Percentiles rank a stretch among this genome's conserved stretches.
Conservation (phyloP, 352 stramenopile genomes). For the Globisporangium ultimum region DNA sequence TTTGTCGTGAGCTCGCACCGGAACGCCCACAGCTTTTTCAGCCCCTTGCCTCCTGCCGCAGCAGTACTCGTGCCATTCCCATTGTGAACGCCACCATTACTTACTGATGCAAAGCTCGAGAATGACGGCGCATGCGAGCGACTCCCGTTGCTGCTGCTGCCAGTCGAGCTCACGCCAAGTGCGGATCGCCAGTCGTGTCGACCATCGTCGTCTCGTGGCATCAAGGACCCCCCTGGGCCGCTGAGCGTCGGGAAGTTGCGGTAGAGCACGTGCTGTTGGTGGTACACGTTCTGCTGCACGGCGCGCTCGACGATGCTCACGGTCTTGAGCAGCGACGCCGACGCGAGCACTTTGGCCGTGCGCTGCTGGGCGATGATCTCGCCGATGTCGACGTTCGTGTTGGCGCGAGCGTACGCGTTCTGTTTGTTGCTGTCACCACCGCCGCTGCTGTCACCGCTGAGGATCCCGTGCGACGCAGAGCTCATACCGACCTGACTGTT, state of each 20-base stretch:
- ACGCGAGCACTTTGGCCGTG: slow-evolving; percentile 59
- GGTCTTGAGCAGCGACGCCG: slow-evolving; percentile 48
- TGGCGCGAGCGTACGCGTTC: slow-evolving; percentile 60
- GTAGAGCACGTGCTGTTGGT: slow-evolving; percentile 81
- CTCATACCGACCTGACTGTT: slow-evolving; percentile 38
- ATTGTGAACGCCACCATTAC: slow-evolving; percentile 3
- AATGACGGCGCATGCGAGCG: slow-evolving; percentile 3
- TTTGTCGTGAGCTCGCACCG: slow-evolving; percentile 55
- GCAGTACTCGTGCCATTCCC: slow-evolving; percentile 6
- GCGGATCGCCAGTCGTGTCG: slow-evolving; percentile 12
- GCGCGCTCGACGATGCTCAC: slow-evolving; percentile 77
- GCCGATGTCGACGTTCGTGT: slow-evolving; percentile 71
- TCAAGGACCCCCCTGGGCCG: background rate
- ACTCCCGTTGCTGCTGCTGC: background rate
- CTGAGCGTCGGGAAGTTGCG: slow-evolving; percentile 64
- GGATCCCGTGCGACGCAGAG: slow-evolving; percentile 35
- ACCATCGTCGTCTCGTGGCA: slow-evolving; percentile 8
- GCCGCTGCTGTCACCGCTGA: slow-evolving; percentile 29
- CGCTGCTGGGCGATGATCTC: slow-evolving; percentile 70
- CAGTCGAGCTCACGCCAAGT: background rate
- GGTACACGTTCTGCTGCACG: slow-evolving; percentile 88
- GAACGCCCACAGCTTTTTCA: slow-evolving; percentile 82
- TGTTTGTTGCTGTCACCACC: slow-evolving; percentile 42
- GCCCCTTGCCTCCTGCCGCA: slow-evolving; percentile 9
- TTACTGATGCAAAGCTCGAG: slow-evolving; percentile 1